A percentile compares a stretch with the other conserved stretches of the same genome.
phyloP scores from a whole-genome alignment of 305 asterid species.

The Solanum chacoense region DNA sequence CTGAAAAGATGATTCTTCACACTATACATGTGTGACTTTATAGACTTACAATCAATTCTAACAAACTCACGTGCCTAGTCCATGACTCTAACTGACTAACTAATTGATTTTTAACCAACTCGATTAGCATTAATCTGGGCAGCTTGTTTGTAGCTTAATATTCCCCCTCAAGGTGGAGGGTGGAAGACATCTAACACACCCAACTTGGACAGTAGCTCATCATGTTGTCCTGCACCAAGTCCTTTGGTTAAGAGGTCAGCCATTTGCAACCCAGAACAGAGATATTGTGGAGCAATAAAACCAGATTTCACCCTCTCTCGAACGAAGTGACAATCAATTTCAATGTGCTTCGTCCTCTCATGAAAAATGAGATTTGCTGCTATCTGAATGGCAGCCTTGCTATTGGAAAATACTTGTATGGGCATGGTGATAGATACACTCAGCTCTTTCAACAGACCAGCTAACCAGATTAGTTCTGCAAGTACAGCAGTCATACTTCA shows the following conservation, averaged over 20 bases:
- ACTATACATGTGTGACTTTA: no score
- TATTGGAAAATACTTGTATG: background rate
- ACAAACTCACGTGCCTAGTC: no score
- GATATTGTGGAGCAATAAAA: background rate
- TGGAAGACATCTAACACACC: background rate
- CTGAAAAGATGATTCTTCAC: no score
- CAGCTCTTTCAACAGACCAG: background rate
- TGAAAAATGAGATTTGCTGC: background rate
- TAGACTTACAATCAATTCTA: no score
- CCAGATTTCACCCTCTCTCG: no score
- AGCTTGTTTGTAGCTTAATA: no score
- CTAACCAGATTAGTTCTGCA: background rate
- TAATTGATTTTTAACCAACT: no score
- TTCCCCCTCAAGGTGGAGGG: background rate
- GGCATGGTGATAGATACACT: background rate
- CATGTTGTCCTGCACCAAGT: background rate
- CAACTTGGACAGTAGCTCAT: background rate
- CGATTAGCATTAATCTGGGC: no score
- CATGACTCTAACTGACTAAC: no score
- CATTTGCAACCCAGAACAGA: background rate
- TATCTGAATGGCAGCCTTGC: no score
- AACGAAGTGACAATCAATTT: background rate
- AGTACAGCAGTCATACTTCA: background rate
- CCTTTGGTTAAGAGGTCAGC: background rate
- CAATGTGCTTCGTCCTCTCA: no score